Evolutionary conservation across 2,329 filamentous ascomycete genomes (phyloP), one percentile per base, ranked within the genome.

Genomic region (Triangularia setosa): DNA sequence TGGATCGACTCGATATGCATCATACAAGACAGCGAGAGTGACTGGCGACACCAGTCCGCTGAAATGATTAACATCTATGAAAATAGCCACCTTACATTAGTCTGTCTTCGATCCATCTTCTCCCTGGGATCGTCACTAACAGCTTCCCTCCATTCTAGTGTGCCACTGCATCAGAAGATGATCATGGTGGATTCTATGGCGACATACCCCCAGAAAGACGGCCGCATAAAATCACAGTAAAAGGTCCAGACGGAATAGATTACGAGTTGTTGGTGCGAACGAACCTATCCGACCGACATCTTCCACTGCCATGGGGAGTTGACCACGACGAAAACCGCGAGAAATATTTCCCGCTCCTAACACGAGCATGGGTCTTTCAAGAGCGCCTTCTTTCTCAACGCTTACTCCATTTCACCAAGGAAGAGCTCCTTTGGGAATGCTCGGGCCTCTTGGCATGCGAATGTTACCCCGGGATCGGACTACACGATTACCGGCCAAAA

Each of bases 1-100:
- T 61, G 58, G 48, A 64, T 64, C 33, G 62, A 64, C 30, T 61
- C 62, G 3, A 23, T 64, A 3, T 64, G 62, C 40, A 64, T 64
- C 21, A 57, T 64, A 27, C 62, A 64, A 44, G 44, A 58, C 21
- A 21, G 16, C 4, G 30, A 33, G 5, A 12, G 2, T 2, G 57
- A 59, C 33, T 59, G 57, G 57, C 28, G 21, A 21, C n/a, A 35
- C 11, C 28, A 59, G 33, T 59, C 57, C 7, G 21, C 28, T 8
- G 33, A 59, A 25, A 59, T 59, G 57, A 24, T 35, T 3, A 24
- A 44, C 21, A 59, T 59, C 2, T 59, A 59, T 23, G 28, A 59
- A 4, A 59, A 59, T 33, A 44, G 28, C 33, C 21, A 59, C 21
- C 21, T 59, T 18, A 59, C 57, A n/a, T 16, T 59, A n/a, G 40